Evolutionary conservation across 2,329 filamentous ascomycete species (phyloP), one percentile per base, ranked within the genome.

Genomic region (Pezicula rhizophila): DNA sequence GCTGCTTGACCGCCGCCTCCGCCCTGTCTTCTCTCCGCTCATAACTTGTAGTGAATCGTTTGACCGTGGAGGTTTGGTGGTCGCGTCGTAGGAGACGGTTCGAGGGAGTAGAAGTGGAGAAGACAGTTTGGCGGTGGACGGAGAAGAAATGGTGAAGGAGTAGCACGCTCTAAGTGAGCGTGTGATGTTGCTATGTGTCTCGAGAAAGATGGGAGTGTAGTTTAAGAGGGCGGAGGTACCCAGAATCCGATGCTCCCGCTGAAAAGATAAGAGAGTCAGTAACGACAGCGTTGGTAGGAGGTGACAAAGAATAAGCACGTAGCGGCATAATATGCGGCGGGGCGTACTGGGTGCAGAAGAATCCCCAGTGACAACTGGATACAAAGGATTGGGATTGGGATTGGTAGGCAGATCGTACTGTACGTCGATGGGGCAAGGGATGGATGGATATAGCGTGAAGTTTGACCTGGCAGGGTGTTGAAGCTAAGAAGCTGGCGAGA

Each of bases 1-100:
- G 73, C 92, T 97, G 76, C 92, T 96, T 70, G 93, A 97, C 72
- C 93, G 85, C 76, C 93, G 85, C 78, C 92, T 83, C 70, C 92
- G 80, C 59, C 83, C 85, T 58, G 77, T 75, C 67, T 85, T 82
- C 64, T 78, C 77, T 61, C 81, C 68, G 69, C 77, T 70, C 80
- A 80, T 80, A 64, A 72, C 70, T 70, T 65, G 57, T 50, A 65
- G 60, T 49, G 54, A 57, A 52, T 57, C 60, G 77, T 83, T 77
- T 71, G 82, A 78, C 67, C 77, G 75, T 64, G 79, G 78, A 68
- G 77, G 74, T 60, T 87, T 85, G 62, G 84, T 81, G 73, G 85
- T 85, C 76, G 84, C 85, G 77, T 90, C 86, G 79, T 93, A 95
- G 70, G 89, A 90, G 78, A 93, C 85, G 77, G 88, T 89, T 69